Percentiles rank a stretch among this genome's conserved stretches.
These are phyloP conservation scores for Neurospora sp. DNA, from an alignment of 495 filamentous ascomycete genomes.

Conservation along the genomic window DNA sequence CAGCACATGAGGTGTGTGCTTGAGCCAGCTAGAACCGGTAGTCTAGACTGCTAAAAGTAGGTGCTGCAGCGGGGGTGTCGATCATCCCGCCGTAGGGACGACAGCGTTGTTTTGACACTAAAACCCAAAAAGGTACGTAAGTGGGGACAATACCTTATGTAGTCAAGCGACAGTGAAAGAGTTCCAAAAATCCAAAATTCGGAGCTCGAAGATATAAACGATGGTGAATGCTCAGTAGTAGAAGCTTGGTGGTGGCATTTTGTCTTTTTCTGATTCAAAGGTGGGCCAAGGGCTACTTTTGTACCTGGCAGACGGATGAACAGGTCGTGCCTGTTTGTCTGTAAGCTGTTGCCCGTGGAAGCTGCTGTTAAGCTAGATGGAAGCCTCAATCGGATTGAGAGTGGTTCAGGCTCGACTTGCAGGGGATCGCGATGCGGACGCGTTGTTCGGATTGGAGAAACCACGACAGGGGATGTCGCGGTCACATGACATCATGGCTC, in stretches of 20 bases:
- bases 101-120: neutral
- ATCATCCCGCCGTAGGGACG: neutral
- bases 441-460: constrained; percentile 1
- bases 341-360: neutral
- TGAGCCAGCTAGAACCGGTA: neutral
- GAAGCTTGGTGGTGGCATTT: neutral
- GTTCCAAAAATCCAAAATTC: neutral
- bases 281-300: neutral
- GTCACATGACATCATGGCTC: constrained; percentile 4
- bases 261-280: neutral
- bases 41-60: neutral
- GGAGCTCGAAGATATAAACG: neutral
- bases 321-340: neutral
- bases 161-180: neutral
- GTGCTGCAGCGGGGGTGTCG: neutral
- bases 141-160: neutral
- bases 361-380: neutral
- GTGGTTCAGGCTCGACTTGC: neutral
- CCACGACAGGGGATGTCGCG: neutral
- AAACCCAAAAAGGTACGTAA: neutral
- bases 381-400: neutral
- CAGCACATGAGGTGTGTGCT: constrained; percentile 23
- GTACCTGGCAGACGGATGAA: neutral
- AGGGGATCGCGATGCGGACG: constrained; percentile 1
- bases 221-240: neutral